Percentiles rank a stretch among this genome's conserved stretches.
phyloP scores from a whole-genome alignment of 225 moss, liverwort and hornwort species.

The Climacium dendroides region DNA sequence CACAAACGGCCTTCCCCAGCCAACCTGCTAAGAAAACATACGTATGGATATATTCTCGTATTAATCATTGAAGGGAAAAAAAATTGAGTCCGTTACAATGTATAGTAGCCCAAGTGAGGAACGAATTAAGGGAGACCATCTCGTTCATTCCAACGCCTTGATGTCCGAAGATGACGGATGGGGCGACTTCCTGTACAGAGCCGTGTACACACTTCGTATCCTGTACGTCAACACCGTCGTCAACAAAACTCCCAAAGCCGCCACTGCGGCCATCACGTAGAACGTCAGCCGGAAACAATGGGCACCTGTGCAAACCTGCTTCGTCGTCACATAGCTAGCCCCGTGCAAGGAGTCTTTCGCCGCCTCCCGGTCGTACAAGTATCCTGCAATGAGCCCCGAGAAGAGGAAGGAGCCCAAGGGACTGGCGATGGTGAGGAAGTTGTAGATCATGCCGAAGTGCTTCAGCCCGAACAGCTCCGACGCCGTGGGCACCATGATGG shows the following conservation, averaged over 20 bases:
- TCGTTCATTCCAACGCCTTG: slow-evolving; percentile 12
- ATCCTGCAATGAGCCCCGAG: slow-evolving; percentile 83
- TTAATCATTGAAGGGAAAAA: not conserved
- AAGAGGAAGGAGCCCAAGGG: slow-evolving; percentile 77
- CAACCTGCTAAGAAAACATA: not conserved
- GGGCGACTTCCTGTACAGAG: slow-evolving; percentile 47
- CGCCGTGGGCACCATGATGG: slow-evolving; percentile 77
- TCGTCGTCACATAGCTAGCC: not conserved
- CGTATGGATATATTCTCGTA: not conserved
- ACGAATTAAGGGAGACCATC: not conserved
- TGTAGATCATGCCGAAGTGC: slow-evolving; percentile 91
- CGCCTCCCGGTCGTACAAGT: slow-evolving; percentile 66
- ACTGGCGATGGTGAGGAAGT: slow-evolving; percentile 54
- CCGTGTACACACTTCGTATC: slow-evolving; percentile 48
- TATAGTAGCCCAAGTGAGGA: not conserved
- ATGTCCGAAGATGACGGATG: slow-evolving; percentile 23
- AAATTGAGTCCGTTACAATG: not conserved
- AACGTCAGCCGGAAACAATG: slow-evolving; percentile 74
- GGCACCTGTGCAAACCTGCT: slow-evolving; percentile 49
- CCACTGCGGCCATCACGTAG: slow-evolving; percentile 59
- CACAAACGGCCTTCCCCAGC: not conserved
- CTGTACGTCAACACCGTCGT: slow-evolving; percentile 45
- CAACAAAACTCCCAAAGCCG: slow-evolving; percentile 28
- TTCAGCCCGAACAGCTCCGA: slow-evolving; percentile 91
- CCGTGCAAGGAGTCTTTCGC: slow-evolving; percentile 5